Base-by-base conservation (phyloP, 1,139 yeast genomes). In the Sugiyamaella pinicola region DNA sequence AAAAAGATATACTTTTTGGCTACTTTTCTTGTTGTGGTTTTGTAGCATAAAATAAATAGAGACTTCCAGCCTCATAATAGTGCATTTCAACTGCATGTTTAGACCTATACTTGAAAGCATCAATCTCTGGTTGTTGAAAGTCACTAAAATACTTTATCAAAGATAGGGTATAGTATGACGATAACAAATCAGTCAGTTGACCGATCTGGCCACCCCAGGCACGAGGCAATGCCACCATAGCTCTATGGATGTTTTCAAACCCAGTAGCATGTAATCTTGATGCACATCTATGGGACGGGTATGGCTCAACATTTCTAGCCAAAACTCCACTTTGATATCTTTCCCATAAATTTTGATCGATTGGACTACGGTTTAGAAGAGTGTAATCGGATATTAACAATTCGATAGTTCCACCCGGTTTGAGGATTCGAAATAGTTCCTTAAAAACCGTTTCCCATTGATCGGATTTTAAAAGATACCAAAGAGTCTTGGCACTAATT, bases 321-420 rank as follows among this genome's bases (percentile, higher is more conserved):
- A 45, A 34, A 19, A 69, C 56, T 6, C 67, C 56, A 3, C 58
- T 59, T 45, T 61, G 59, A 8, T 70, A 53, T 38, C 58, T 59
- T 0, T 52, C 48, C 61, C 68, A 67, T 60, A 69, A 65, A 33
- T 58, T 52, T 42, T 53, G 42, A 39, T 60, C 65, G 3, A 47
- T 49, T 4, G 58, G 63, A 57, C 53, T 52, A 17, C 55, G 58
- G 45, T 62, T 64, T 6, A 71, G 47, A 4, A 65, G 38, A 6
- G 61, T 61, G 43, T 64, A 67, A 49, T 72, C 75, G 52, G 65
- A 60, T 21, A 69, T 51, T 12, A 68, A 58, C 13, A 73, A 42
- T 47, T 70, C 72, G 2, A 74, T 58, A 45, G 64, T 69, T 0
- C 79, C 80, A 8, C 72, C 71, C 1, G 76, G 75, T 53, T 72